Evolutionary conservation across 2,329 filamentous ascomycete species (phyloP).

Genomic region (Teratosphaeriaceae sp.): DNA sequence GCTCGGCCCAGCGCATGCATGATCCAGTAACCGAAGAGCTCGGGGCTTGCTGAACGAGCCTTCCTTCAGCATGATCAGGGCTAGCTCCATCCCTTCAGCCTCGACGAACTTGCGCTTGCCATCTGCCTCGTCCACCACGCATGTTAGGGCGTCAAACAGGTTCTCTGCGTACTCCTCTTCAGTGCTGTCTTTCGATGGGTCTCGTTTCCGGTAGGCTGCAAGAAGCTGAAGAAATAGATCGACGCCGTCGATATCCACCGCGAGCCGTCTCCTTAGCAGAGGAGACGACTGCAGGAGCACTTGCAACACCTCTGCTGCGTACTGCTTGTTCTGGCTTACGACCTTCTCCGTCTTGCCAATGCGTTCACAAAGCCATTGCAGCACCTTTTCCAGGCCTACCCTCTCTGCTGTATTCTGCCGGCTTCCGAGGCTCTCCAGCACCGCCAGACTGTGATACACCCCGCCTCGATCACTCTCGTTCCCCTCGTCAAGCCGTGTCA

Average conservation of each 20-base stretch:
- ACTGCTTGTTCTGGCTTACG: conserved; percentile 88
- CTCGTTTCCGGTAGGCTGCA: conserved; percentile 75
- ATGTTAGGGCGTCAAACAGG: conserved; percentile 79
- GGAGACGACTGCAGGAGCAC: conserved; percentile 75
- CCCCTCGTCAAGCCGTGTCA: conserved; percentile 70
- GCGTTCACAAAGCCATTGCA: conserved; percentile 72
- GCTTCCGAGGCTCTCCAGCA: conserved; percentile 82
- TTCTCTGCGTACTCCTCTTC: conserved; percentile 97
- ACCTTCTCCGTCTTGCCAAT: conserved; percentile 61
- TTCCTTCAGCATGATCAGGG: conserved; percentile 84
- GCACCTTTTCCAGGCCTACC: conserved; percentile 63
- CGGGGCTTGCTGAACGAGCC: conserved; percentile 74
- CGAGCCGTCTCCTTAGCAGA: conserved; percentile 58
- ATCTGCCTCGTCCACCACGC: conserved; percentile 64
- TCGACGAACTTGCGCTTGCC: conserved; percentile 80
- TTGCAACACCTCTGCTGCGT: conserved; percentile 83
- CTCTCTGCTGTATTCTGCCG: conserved; percentile 60
- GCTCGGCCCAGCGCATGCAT: conserved; percentile 58
- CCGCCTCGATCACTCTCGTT: conserved; percentile 69
- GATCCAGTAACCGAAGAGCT: conserved; percentile 76
- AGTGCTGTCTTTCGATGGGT: conserved; percentile 76
- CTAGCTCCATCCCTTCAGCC: conserved; percentile 86
- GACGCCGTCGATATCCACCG: conserved; percentile 54
- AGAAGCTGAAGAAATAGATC: conserved; percentile 77
- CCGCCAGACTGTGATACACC: conserved; percentile 74